These are phyloP conservation scores for Xylariomycetidae sp. DNA, from an alignment of 2,329 filamentous ascomycete species.

Conservation along the genomic window DNA sequence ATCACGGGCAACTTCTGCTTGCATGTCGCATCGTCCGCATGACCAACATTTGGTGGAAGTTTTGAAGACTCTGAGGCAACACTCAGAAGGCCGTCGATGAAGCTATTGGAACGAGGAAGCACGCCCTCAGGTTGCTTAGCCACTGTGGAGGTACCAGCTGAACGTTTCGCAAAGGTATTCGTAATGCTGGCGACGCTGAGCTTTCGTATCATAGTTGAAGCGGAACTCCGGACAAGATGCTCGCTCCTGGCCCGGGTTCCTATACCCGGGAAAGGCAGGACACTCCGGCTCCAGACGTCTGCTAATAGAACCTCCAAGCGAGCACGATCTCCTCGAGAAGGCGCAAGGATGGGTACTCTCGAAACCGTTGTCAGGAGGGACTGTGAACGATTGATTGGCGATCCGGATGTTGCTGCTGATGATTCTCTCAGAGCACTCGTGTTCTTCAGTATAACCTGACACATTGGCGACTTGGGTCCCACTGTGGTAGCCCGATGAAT, in stretches of 20 bases:
- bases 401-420: conserved; percentile 36
- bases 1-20: conserved; percentile 25
- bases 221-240: conserved; percentile 70
- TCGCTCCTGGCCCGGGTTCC: conserved; percentile 59
- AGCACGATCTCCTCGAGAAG: conserved; percentile 69
- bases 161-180: conserved; percentile 69
- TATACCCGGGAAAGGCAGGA: conserved; percentile 81
- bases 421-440: conserved; percentile 64
- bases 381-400: conserved; percentile 70
- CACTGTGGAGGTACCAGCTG: conserved; percentile 48
- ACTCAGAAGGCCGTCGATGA: too few relatives aligned
- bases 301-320: conserved; percentile 69
- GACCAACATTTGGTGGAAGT: too few relatives aligned
- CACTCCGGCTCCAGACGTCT: conserved; percentile 80
- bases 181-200: conserved; percentile 78
- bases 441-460: conserved; percentile 82
- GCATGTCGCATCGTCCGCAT: conserved; percentile 12
- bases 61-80: too few relatives aligned
- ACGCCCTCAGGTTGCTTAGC: conserved; percentile 26
- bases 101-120: conserved; percentile 13
- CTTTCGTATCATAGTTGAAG: conserved; percentile 82
- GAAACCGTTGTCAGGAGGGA: conserved; percentile 68
- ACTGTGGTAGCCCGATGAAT: conserved; percentile 75
- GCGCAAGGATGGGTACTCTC: conserved; percentile 65
- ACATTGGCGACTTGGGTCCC: conserved; percentile 61